A percentile compares a stretch with the other conserved stretches of the same genome.
phyloP scores from a whole-genome alignment of 208 protist genomes.

The Trypanosoma brucei region DNA sequence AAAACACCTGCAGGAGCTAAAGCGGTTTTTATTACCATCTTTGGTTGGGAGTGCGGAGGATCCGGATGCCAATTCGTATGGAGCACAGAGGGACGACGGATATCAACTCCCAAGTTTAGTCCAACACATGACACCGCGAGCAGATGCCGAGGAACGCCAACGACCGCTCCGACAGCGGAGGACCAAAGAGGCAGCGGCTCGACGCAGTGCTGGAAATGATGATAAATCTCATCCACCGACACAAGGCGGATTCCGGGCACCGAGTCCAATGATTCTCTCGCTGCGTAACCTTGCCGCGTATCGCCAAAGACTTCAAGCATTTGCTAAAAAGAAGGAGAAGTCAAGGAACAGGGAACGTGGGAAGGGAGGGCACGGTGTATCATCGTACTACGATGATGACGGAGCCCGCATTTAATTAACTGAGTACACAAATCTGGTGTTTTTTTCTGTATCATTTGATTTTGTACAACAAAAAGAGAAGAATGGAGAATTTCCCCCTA shows the following conservation, averaged over 20 bases:
- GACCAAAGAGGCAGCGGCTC: background rate
- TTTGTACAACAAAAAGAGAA: too few relatives aligned
- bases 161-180: background rate
- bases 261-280: slow-evolving; percentile 83
- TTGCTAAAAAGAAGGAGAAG: slow-evolving; percentile 15
- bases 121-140: background rate
- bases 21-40: slow-evolving; percentile 52
- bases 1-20: slow-evolving; percentile 51
- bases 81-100: background rate
- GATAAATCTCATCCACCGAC: slow-evolving; percentile 35
- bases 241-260: slow-evolving; percentile 55
- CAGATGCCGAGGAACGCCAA: background rate
- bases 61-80: too few relatives aligned
- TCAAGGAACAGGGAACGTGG: background rate
- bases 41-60: slow-evolving; percentile 6
- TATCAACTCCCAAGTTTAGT: background rate
- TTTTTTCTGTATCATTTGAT: too few relatives aligned
- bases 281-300: slow-evolving; percentile 70
- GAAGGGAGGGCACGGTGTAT: background rate
- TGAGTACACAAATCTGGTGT: too few relatives aligned
- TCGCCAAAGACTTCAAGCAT: slow-evolving; percentile 18
- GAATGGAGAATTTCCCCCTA: too few relatives aligned
- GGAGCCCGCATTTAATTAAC: background rate
- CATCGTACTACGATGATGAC: slow-evolving; percentile 7
- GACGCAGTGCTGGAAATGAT: background rate